Evolutionary conservation across 2,329 filamentous ascomycete species (phyloP).

Genomic region (Lasiodiplodia sp.): DNA sequence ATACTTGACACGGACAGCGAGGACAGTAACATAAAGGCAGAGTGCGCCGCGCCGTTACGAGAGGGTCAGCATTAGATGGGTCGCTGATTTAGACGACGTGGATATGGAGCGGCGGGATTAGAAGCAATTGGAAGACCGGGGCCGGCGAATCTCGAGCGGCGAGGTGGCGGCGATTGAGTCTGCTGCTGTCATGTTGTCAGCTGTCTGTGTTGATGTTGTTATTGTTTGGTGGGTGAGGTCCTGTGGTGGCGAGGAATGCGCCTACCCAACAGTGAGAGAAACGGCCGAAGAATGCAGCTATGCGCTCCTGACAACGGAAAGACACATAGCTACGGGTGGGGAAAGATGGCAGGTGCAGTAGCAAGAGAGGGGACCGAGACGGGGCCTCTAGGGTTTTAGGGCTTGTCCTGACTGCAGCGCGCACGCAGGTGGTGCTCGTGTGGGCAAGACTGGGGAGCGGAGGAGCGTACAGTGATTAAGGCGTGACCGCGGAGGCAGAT

Average conservation of each 20-base stretch:
- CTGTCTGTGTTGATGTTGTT: slow-evolving; percentile 23
- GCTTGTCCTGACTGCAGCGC: slow-evolving; percentile 13
- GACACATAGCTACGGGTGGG: slow-evolving; percentile 8
- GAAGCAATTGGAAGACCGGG: slow-evolving; percentile 4
- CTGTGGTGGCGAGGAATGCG: slow-evolving; percentile 28
- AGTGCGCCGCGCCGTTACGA: slow-evolving; percentile 12
- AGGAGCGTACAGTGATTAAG: slow-evolving; percentile 1
- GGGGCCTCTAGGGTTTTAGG: not conserved
- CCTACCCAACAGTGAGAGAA: slow-evolving; percentile 28
- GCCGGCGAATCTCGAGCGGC: not conserved
- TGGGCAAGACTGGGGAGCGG: slow-evolving; percentile 9
- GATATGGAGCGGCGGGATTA: slow-evolving; percentile 4
- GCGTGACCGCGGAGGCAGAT: slow-evolving; percentile 15
- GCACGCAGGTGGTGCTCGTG: slow-evolving; percentile 2
- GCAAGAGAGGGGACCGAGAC: slow-evolving; percentile 2
- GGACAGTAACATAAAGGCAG: slow-evolving; percentile 26
- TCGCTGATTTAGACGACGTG: slow-evolving; percentile 1
- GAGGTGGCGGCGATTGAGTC: slow-evolving; percentile 6
- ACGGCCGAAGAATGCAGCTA: slow-evolving; percentile 28
- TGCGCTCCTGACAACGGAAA: slow-evolving; percentile 29
- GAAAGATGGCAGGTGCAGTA: not conserved
- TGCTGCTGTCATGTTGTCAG: slow-evolving; percentile 23
- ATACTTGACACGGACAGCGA: slow-evolving; percentile 19
- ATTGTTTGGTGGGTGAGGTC: not conserved
- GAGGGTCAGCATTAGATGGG: slow-evolving; percentile 17